phyloP scores from a whole-genome alignment of 1,284 basidiomycete species.

The Ustilago esculenta region DNA sequence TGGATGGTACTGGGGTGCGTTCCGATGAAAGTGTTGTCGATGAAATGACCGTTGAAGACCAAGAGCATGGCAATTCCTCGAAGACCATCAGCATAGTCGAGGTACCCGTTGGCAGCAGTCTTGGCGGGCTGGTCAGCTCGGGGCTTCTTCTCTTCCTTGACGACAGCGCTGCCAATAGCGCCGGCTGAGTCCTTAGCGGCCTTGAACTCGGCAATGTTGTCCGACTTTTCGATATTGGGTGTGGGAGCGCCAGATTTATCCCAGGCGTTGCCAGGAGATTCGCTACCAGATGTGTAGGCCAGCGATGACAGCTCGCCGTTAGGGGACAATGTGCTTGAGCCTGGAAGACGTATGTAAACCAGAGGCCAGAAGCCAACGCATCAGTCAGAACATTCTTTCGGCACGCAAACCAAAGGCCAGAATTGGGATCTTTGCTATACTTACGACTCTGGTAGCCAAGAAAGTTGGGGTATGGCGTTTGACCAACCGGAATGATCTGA shows the following conservation, averaged over 20 bases:
- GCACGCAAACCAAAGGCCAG: no score
- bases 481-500: constrained; percentile 21
- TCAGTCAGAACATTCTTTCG: no score
- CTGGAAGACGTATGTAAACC: constrained; percentile 1
- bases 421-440: constrained; percentile 7
- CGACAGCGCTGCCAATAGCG: constrained; percentile 24
- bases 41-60: constrained; percentile 68
- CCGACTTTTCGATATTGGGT: constrained; percentile 19
- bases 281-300: constrained; percentile 15
- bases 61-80: constrained; percentile 68
- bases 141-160: constrained; percentile 27
- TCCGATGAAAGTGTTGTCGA: constrained; percentile 67
- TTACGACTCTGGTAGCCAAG: constrained; percentile 27
- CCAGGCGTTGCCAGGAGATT: constrained; percentile 13
- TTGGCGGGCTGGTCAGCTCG: constrained; percentile 33
- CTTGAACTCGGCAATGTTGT: constrained; percentile 25
- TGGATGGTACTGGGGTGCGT: constrained; percentile 65
- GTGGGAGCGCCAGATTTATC: constrained; percentile 14
- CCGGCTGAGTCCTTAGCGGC: constrained; percentile 43
- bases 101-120: constrained; percentile 34
- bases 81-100: constrained; percentile 68
- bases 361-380: no score
- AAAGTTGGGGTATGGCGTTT: constrained; percentile 24
- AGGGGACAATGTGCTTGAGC: constrained; percentile 29
- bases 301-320: constrained; percentile 13